A percentile compares a stretch with the other conserved stretches of the same genome.
phyloP scores from a whole-genome alignment of 441 rosid species.

The Corymbia calophylla region DNA sequence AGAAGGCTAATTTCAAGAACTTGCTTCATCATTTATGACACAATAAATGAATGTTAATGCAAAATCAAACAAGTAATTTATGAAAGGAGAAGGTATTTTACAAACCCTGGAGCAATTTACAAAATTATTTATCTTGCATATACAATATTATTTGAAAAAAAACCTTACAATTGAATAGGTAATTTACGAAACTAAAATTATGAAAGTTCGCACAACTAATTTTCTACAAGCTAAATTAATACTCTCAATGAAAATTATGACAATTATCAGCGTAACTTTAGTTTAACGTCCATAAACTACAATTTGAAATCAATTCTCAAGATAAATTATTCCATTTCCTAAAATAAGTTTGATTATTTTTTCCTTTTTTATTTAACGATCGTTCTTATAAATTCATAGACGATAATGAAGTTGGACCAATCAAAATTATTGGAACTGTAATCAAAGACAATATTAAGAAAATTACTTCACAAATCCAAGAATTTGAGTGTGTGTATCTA shows the following conservation, averaged over 20 bases:
- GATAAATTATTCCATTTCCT: rapidly evolving
- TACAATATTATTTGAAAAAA: background rate
- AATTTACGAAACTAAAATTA: background rate
- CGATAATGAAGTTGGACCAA: rapidly evolving
- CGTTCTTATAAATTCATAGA: background rate
- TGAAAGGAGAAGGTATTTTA: background rate
- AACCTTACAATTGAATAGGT: background rate
- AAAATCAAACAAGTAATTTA: background rate
- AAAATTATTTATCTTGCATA: background rate
- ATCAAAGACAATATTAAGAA: background rate
- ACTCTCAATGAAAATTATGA: background rate
- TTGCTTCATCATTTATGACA: background rate
- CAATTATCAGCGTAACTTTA: background rate
- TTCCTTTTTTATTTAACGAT: no score
- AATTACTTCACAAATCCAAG: background rate
- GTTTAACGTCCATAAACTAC: rapidly evolving
- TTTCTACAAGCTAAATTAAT: background rate
- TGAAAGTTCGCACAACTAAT: background rate
- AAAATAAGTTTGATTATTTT: no score
- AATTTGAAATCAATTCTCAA: rapidly evolving
- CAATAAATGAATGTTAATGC: background rate
- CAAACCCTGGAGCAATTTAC: background rate
- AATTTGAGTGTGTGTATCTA: background rate
- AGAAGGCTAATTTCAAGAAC: background rate
- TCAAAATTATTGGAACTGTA: background rate